A percentile compares a stretch with the other conserved stretches of the same genome.
phyloP scores from a whole-genome alignment of 345 rosid genomes.

The Triadica sebifera region DNA sequence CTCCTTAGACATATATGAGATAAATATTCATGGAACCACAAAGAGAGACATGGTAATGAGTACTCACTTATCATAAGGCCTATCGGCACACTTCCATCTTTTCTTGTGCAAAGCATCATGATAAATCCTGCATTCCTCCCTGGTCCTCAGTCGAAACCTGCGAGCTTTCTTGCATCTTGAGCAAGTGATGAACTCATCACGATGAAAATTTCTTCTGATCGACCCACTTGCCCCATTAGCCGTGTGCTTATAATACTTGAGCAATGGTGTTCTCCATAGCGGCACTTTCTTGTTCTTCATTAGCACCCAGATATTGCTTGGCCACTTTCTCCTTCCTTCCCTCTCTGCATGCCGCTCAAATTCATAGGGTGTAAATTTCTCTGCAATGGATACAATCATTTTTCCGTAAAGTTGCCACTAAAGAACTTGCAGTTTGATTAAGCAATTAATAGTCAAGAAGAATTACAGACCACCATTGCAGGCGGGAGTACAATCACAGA shows the following conservation, averaged over 20 bases:
- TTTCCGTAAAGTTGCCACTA: too few species aligned
- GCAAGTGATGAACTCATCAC: conserved; percentile 22
- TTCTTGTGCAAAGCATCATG: conserved; percentile 5
- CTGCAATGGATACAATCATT: not conserved
- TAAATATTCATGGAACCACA: too few species aligned
- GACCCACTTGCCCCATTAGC: conserved; percentile 11
- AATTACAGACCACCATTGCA: conserved; percentile 6
- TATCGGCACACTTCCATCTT: conserved; percentile 14
- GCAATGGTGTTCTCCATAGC: conserved; percentile 6
- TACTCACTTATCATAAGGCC: conserved; percentile 1
- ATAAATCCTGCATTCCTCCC: conserved; percentile 11
- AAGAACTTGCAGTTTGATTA: too few species aligned
- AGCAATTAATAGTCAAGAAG: too few species aligned
- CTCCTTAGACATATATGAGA: too few species aligned
- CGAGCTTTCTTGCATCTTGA: conserved; percentile 5
- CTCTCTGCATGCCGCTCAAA: conserved; percentile 18
- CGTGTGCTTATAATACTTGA: conserved; percentile 12
- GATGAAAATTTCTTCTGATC: not conserved
- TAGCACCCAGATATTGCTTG: conserved; percentile 17
- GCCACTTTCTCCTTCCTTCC: conserved; percentile 15
- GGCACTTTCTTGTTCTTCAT: conserved; percentile 11
- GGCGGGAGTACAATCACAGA: conserved; percentile 14
- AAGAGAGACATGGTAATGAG: too few species aligned
- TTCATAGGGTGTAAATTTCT: conserved; percentile 6
- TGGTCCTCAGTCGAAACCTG: conserved; percentile 12